Base-by-base conservation (phyloP, 2,329 filamentous ascomycete species). In the Monosporascus sp. region DNA sequence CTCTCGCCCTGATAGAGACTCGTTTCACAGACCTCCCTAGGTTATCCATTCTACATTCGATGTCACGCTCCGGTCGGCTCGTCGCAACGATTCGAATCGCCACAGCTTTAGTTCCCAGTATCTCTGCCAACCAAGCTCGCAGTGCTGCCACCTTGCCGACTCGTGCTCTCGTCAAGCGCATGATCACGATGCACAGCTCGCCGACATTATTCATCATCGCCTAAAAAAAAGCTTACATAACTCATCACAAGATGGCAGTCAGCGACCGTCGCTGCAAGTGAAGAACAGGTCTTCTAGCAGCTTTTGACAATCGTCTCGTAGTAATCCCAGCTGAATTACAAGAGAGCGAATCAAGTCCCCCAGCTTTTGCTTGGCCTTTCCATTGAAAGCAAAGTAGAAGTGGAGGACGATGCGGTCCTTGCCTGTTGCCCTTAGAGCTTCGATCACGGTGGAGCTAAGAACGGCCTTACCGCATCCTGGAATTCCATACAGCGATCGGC, bases 401-500 rank as follows among this genome's bases (percentile, higher is more conserved):
- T 70, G 71, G 2, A 63, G 37, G 7, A 61, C 31, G 7, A 43
- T 48, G 22, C 26, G 43, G 24, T 28, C 38, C 14, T 24, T 37
- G 26, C 37, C 24, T 2, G 35, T 48, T 15, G 3, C 15, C 26
- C 59, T 48, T 8, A 67, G 49, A 49, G 67, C 51, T 52, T 70
- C 49, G n/a, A 74, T 61, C 26, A 74, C 57, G 2, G 64, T 69
- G 6, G 68, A 72, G 53, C 66, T 68, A 0, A 75, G 62, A 50
- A 75, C 61, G 0, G 71, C 74, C 55, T 75, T 75, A 11, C 74
- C 72, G 48, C 72, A 75, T 38, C 72, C 72, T 18, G 69, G 64
- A 22, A 71, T 72, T 1, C 72, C 70, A 56, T 71, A 52, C 6
- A 74, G 63, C 49, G 31, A 15, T 48, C 43, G 1, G 35, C 56